Base-by-base conservation (phyloP, 177 flowering plant species). In the Vitis hybrid region DNA sequence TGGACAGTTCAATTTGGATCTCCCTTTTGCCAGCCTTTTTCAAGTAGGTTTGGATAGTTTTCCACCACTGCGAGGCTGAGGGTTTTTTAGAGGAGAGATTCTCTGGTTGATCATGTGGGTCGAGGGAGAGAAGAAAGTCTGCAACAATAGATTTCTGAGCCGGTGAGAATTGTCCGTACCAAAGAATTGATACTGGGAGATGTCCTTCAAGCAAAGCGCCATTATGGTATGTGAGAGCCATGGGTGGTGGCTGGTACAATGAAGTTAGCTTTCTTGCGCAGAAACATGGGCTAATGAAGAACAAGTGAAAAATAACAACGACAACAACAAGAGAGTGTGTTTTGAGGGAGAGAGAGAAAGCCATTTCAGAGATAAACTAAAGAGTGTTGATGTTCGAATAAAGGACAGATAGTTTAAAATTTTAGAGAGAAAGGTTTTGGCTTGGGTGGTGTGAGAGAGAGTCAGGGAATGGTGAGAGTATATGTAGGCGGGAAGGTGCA, bases 141-240 rank as follows among this genome's bases (percentile, higher is more conserved):
- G 74, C 50, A 58, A 86, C 71, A 30, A 84, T 78, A 67, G 87
- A 74, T 67, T 76, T 80, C 54, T 84, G 86, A n/a, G 82, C 18
- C 3, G 82, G 68, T 6, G 77, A 71, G 71, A 84, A 84, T 17
- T 73, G 64, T 9, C 86, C 89, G 24, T 84, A 84, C 86, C 88
- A 85, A 4, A 84, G 58, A 59, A 85, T 57, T 6, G 72, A 71
- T 2, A 85, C 68, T 1, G 75, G 74, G 32, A 83, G 65, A 15
- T 79, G 21, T 58, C 86, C 88, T 58, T 74, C 71, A 63, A 83
- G 86, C 17, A 83, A 60, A 11, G 52, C 65, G 1, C 88, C 88
- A 8, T 77, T 76, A 61, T 85, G 86, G 76, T 85, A 81, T 8
- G 64, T 65, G 3, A 85, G 20, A 46, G 76, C 52, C 65, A 67